These are phyloP conservation scores for Aureobasidium sp. DNA, from an alignment of 2,329 filamentous ascomycete genomes.

Conservation along the genomic window DNA sequence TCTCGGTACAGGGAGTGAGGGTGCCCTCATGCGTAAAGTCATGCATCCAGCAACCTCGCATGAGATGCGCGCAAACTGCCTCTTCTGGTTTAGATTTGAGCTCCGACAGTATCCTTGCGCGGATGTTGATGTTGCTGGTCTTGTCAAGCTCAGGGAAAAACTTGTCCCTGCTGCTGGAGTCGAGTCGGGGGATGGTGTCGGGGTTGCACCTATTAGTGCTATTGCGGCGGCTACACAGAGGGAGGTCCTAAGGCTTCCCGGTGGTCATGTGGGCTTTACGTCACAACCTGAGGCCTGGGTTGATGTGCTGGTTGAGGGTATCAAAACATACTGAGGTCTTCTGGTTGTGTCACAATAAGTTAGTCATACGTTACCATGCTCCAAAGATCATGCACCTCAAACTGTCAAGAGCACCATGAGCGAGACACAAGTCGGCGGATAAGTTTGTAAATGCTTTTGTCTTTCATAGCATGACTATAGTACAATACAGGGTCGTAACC, in stretches of 20 bases:
- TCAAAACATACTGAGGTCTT: not conserved
- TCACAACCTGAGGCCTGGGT: not conserved
- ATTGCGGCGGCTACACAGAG: not conserved
- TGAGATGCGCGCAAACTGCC: not conserved
- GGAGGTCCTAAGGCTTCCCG: not conserved
- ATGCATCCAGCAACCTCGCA: not conserved
- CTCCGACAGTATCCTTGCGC: not conserved
- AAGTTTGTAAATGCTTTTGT: not conserved
- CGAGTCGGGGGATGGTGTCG: not conserved
- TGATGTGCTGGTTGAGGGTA: not conserved
- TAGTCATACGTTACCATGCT: too few relatives aligned
- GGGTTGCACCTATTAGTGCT: not conserved
- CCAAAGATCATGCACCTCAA: too few relatives aligned
- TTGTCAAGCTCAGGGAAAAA: not conserved
- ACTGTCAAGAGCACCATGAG: too few relatives aligned
- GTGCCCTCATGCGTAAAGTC: not conserved
- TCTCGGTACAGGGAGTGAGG: not conserved
- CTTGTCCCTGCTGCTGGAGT: not conserved
- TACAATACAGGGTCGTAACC: constrained; percentile 3
- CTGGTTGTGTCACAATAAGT: too few relatives aligned
- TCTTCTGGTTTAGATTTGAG: not conserved
- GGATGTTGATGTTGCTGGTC: not conserved
- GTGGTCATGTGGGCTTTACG: not conserved
- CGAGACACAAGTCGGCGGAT: too few relatives aligned
- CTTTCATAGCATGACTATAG: constrained; percentile 1